These are phyloP conservation scores for Globisporangium paroecandrum DNA, from an alignment of 352 stramenopile genomes.

Conservation along the genomic window DNA sequence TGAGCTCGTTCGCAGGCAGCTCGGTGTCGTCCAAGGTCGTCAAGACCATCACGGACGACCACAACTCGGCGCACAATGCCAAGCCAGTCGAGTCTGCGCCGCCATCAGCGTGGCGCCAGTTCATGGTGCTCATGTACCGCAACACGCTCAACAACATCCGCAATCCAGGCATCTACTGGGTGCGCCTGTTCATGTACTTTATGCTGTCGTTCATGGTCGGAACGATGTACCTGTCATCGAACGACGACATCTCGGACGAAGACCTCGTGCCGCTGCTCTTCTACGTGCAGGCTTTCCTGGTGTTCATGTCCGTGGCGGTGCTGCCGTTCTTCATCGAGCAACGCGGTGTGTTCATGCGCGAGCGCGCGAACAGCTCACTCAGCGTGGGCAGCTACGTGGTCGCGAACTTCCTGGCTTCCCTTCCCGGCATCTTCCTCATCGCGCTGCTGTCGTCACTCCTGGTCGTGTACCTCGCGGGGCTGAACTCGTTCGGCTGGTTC, in stretches of 20 bases:
- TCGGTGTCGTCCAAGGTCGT: conserved; percentile 6
- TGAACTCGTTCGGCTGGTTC: conserved; percentile 65
- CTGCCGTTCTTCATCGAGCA: conserved; percentile 85
- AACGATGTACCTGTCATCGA: conserved; percentile 65
- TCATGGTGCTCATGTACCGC: conserved; percentile 51
- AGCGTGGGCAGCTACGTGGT: conserved; percentile 70
- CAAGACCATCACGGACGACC: conserved; percentile 27
- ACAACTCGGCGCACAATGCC: conserved; percentile 22
- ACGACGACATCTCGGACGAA: conserved; percentile 27
- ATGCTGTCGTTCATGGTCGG: conserved; percentile 73
- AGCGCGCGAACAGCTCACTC: conserved; percentile 75
- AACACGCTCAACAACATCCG: conserved; percentile 64
- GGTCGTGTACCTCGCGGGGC: conserved; percentile 45
- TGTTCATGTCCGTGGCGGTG: conserved; percentile 88
- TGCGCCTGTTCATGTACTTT: conserved; percentile 83
- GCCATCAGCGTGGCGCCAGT: conserved; percentile 49
- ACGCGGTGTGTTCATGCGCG: conserved; percentile 78
- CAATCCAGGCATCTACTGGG: conserved; percentile 72
- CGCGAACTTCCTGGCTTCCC: conserved; percentile 60
- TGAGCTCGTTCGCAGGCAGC: conserved; percentile 26
- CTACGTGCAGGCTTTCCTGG: conserved; percentile 88
- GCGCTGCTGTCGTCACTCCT: conserved; percentile 49
- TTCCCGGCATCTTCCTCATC: conserved; percentile 67
- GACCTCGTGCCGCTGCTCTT: conserved; percentile 73
- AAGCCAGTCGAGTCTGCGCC: conserved; percentile 32